A percentile compares a stretch with the other conserved stretches of the same genome.
Evolutionary conservation across 208 protist species (phyloP).

Genomic region (Trypanosoma conorhini): DNA sequence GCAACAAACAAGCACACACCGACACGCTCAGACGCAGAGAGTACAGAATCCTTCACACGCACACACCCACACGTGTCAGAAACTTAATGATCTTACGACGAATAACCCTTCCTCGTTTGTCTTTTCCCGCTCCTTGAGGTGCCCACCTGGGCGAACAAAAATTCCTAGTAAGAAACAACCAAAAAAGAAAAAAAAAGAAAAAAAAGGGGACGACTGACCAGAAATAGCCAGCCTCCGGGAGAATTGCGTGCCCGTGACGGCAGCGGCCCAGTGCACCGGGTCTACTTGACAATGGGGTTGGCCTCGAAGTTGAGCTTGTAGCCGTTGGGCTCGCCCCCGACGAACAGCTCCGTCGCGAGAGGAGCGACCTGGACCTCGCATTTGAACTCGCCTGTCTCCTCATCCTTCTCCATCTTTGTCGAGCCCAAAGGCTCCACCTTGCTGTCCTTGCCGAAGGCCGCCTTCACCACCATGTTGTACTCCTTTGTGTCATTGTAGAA

Average conservation of each 20-base stretch:
- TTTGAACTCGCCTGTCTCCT: constrained; percentile 55
- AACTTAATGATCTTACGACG: not conserved
- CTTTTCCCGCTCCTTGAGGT: not conserved
- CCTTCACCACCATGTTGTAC: constrained; percentile 78
- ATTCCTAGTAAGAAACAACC: not conserved
- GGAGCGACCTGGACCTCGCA: constrained; percentile 64
- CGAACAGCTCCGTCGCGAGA: constrained; percentile 67
- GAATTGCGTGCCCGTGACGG: not conserved
- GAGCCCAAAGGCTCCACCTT: constrained; percentile 56
- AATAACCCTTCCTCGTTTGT: not conserved
- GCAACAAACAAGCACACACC: not conserved
- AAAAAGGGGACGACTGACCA: not conserved
- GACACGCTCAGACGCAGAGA: not conserved
- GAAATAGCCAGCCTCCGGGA: not conserved
- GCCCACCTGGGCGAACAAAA: not conserved
- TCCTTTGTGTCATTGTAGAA: constrained; percentile 86
- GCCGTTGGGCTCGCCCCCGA: constrained; percentile 72
- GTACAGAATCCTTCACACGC: not conserved
- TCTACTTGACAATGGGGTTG: constrained; percentile 8
- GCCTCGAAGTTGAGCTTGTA: constrained; percentile 85
- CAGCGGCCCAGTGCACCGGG: not conserved
- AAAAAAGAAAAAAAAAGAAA: constrained; percentile 29
- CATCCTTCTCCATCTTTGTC: constrained; percentile 52
- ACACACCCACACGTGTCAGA: not conserved
- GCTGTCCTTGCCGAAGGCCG: constrained; percentile 76